phyloP scores from a whole-genome alignment of 139 green algal genomes.

The Volvox africanus region DNA sequence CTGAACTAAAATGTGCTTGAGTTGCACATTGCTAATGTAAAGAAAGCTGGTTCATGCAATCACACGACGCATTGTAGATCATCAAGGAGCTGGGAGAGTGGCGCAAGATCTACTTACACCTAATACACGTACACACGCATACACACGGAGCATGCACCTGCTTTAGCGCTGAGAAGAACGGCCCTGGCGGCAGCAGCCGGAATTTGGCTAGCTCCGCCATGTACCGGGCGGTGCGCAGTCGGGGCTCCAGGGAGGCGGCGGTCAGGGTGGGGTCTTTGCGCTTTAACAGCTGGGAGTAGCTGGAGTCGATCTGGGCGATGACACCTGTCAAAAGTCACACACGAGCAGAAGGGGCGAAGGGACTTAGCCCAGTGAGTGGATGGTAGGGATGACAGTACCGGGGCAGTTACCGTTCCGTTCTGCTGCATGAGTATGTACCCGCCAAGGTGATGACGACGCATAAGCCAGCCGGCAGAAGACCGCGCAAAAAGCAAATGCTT shows the following conservation, averaged over 20 bases:
- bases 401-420: too few species aligned
- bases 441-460: too few species aligned
- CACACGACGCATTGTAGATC: too few species aligned
- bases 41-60: too few species aligned
- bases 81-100: too few species aligned
- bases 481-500: too few species aligned
- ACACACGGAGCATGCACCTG: background rate
- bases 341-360: background rate
- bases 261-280: constrained; percentile 76
- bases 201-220: constrained; percentile 95
- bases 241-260: constrained; percentile 76
- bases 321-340: constrained; percentile 53
- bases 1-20: too few species aligned
- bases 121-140: background rate
- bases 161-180: constrained; percentile 74
- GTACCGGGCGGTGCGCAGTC: constrained; percentile 84
- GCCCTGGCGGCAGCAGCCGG: constrained; percentile 54
- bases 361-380: background rate
- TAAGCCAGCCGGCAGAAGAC: too few species aligned
- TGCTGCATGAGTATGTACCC: too few species aligned
- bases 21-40: too few species aligned
- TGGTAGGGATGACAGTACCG: too few species aligned
- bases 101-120: background rate
- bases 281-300: constrained; percentile 79
- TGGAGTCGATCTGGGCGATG: constrained; percentile 75